Conservation (phyloP, 2,329 filamentous ascomycete species). For the Cadophora luteo-olivacea region DNA sequence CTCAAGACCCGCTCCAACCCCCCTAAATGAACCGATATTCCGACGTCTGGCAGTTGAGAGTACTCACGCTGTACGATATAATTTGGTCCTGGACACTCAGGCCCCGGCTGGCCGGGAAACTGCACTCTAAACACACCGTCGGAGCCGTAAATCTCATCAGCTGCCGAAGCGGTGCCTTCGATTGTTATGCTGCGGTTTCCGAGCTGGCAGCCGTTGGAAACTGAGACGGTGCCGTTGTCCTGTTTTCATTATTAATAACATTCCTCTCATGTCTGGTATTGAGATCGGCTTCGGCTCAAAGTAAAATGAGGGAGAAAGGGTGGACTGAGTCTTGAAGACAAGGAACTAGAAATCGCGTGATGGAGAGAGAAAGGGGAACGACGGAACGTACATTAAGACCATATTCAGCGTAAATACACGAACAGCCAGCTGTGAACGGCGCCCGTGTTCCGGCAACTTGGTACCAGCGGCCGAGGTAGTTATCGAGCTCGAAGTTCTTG, state of each 20-base stretch:
- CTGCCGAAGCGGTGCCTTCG: constrained; percentile 3
- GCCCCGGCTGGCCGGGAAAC: not conserved
- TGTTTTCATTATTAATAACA: too few species aligned
- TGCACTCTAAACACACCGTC: constrained; percentile 18
- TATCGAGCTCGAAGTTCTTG: constrained; percentile 6
- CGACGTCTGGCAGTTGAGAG: too few species aligned
- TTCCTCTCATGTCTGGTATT: too few species aligned
- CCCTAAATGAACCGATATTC: too few species aligned
- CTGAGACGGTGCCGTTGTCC: constrained; percentile 14
- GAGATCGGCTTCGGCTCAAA: too few species aligned
- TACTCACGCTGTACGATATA: constrained; percentile 19
- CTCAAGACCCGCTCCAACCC: too few species aligned
- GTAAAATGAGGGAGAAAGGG: not conserved
- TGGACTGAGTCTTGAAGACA: not conserved
- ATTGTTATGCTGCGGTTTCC: constrained; percentile 15
- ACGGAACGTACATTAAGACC: not conserved
- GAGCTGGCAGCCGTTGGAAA: constrained; percentile 19
- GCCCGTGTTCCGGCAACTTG: constrained; percentile 13
- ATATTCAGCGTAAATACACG: constrained; percentile 20
- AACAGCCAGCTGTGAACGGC: constrained; percentile 16
- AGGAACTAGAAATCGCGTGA: not conserved
- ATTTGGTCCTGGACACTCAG: constrained; percentile 10
- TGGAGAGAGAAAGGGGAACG: not conserved
- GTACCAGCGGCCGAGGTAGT: constrained; percentile 18
- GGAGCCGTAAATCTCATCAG: constrained; percentile 9